Evolutionary conservation across 352 stramenopile species (phyloP).

Genomic region (Achlya hypogyna): DNA sequence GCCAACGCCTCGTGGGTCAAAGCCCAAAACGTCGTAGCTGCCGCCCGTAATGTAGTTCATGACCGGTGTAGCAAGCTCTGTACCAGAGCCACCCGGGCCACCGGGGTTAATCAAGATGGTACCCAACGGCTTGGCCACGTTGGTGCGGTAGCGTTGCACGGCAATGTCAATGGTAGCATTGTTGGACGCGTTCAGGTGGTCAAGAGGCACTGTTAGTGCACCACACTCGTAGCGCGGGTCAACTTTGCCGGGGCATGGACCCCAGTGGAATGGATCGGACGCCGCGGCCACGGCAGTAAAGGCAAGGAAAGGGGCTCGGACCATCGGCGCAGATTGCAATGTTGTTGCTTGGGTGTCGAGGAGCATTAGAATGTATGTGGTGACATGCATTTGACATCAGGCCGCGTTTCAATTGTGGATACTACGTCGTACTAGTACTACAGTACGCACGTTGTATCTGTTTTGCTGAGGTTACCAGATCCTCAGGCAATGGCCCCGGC

Average conservation of each 20-base stretch:
- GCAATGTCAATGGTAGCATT: constrained; percentile 8
- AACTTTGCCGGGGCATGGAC: not conserved
- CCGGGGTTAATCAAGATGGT: constrained; percentile 13
- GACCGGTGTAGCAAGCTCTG: not conserved
- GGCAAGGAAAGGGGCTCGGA: no score
- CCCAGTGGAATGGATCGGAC: constrained; percentile 4
- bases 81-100: not conserved
- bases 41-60: not conserved
- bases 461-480: no score
- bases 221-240: not conserved
- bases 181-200: constrained; percentile 8
- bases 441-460: no score
- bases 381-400: no score
- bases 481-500: no score
- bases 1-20: constrained; percentile 12
- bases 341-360: no score
- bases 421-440: no score
- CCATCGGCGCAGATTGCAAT: no score
- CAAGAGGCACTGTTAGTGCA: not conserved
- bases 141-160: not conserved
- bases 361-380: no score
- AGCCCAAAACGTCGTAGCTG: not conserved
- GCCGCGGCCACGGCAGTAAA: no score
- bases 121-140: not conserved
- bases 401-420: no score